Conservation (phyloP, 2,329 filamentous ascomycete genomes). For the Coniochaeta hoffmannii region DNA sequence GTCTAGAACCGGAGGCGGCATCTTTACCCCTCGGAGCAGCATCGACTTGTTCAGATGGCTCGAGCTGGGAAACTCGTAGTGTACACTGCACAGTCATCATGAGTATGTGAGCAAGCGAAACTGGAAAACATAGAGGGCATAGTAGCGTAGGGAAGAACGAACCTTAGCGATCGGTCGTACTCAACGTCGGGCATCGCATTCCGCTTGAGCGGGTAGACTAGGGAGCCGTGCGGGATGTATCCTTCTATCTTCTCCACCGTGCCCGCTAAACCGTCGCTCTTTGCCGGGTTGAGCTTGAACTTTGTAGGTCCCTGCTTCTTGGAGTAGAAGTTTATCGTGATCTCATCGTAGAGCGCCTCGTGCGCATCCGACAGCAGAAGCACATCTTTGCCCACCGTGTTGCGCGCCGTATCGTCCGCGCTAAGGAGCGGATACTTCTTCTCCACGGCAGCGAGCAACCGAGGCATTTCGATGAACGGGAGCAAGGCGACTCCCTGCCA, state of each 20-base stretch:
- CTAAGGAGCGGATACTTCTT: conserved; percentile 75
- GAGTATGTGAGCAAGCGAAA: conserved; percentile 13
- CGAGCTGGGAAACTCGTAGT: conserved; percentile 74
- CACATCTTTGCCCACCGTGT: conserved; percentile 71
- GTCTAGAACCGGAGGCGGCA: conserved; percentile 65
- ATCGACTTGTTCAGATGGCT: conserved; percentile 82
- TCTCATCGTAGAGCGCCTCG: conserved; percentile 71
- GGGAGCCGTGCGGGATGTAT: conserved; percentile 75
- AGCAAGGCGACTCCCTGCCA: conserved; percentile 94
- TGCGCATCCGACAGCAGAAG: conserved; percentile 80
- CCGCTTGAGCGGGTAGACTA: conserved; percentile 70
- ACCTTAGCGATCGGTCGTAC: conserved; percentile 81
- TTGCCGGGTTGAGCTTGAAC: conserved; percentile 65
- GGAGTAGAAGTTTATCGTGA: conserved; percentile 81
- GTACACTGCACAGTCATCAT: conserved; percentile 54
- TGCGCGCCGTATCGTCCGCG: conserved; percentile 69
- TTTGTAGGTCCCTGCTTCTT: conserved; percentile 67
- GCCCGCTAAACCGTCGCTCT: conserved; percentile 73
- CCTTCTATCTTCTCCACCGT: conserved; percentile 72
- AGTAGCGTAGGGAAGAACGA: conserved; percentile 25
- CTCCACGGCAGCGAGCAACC: conserved; percentile 73
- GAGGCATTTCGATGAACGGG: conserved; percentile 91
- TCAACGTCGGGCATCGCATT: conserved; percentile 70
- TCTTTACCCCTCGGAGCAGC: conserved; percentile 76
- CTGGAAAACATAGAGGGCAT: neutral